These are phyloP conservation scores for Pyrenochaeta sp. DNA, from an alignment of 2,329 filamentous ascomycete species.

Conservation along the genomic window DNA sequence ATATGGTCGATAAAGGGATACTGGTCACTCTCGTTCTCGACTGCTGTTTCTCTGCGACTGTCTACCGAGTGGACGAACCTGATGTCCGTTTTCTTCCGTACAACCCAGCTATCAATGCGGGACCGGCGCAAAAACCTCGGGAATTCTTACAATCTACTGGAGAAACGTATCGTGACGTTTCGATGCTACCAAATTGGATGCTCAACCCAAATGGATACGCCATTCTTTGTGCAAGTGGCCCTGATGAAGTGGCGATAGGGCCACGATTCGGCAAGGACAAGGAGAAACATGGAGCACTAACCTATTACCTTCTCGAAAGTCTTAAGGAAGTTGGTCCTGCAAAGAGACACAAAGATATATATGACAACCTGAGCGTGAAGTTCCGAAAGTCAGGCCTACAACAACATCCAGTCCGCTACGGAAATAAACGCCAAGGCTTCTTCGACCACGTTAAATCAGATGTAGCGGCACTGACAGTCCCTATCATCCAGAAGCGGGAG, in stretches of 20 bases:
- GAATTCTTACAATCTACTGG: background rate
- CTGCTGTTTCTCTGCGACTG: constrained; percentile 6
- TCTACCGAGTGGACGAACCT: background rate
- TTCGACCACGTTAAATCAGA: background rate
- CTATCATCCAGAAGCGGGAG: background rate
- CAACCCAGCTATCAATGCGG: no score
- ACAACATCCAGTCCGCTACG: background rate
- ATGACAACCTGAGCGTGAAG: background rate
- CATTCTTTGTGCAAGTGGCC: constrained; percentile 5
- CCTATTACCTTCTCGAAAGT: background rate
- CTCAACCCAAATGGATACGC: constrained; percentile 9
- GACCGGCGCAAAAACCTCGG: background rate
- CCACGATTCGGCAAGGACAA: background rate
- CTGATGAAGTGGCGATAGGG: constrained; percentile 1
- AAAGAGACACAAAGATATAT: background rate
- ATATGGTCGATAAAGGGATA: constrained; percentile 8
- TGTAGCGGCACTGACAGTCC: background rate
- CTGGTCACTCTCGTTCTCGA: constrained; percentile 8
- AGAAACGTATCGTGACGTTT: background rate
- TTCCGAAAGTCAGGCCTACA: background rate
- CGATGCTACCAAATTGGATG: constrained; percentile 8
- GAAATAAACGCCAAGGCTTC: background rate
- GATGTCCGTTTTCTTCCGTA: no score
- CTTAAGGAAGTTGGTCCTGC: background rate
- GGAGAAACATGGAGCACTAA: background rate